Conservation (phyloP, 805 yeast species). For the Isabelozyma gotoi region DNA sequence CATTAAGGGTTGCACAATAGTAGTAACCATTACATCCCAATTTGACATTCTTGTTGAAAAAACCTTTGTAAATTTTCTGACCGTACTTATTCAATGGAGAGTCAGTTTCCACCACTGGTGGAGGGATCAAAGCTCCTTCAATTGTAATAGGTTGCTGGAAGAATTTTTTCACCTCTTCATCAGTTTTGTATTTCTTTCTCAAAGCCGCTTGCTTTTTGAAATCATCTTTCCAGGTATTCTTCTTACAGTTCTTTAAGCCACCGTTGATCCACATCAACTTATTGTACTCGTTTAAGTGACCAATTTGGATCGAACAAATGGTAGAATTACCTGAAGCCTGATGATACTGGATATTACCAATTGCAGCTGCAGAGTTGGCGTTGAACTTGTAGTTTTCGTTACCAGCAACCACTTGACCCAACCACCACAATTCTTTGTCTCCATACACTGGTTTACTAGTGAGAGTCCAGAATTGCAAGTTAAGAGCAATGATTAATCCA, state of each 20-base stretch:
- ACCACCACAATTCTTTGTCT: constrained; percentile 29
- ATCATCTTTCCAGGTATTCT: constrained; percentile 2
- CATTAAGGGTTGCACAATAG: background rate
- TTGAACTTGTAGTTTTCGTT: constrained; percentile 16
- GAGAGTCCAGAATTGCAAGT: constrained; percentile 17
- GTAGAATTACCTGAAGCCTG: background rate
- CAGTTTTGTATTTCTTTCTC: background rate
- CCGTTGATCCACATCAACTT: constrained; percentile 30
- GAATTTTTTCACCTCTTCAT: background rate
- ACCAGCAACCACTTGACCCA: constrained; percentile 26
- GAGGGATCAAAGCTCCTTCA: constrained; percentile 1
- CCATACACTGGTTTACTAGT: constrained; percentile 24
- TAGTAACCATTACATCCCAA: background rate
- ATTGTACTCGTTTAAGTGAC: constrained; percentile 17
- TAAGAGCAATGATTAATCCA: constrained; percentile 16
- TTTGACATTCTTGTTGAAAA: background rate
- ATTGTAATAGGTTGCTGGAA: background rate
- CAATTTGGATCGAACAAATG: constrained; percentile 26
- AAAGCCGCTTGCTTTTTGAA: background rate
- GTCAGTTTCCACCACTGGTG: background rate
- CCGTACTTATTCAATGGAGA: background rate
- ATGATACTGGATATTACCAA: constrained; percentile 11
- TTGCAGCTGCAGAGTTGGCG: constrained; percentile 18
- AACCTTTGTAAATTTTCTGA: background rate
- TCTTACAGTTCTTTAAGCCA: constrained; percentile 24